These are phyloP conservation scores for Agaricus subrufescens DNA, from an alignment of 768 basidiomycete species.

Conservation along the genomic window DNA sequence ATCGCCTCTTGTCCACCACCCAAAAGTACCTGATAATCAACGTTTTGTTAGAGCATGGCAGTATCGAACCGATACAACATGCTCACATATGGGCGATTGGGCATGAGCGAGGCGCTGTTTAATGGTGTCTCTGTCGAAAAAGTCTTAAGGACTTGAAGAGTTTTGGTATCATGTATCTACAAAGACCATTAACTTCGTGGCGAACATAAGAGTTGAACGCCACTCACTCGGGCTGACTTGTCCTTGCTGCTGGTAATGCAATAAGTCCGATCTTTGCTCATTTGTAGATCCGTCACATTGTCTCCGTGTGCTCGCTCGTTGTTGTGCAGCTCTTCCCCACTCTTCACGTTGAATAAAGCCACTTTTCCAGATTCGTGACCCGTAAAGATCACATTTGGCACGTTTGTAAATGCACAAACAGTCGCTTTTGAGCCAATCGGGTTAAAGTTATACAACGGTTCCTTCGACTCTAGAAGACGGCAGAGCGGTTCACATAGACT, in stretches of 20 bases:
- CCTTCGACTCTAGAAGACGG: constrained; percentile 55
- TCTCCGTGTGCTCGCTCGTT: constrained; percentile 90
- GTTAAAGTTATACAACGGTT: constrained; percentile 76
- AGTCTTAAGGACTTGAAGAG: constrained; percentile 87
- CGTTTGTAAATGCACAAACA: constrained; percentile 86
- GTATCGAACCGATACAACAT: neutral
- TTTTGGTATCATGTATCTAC: constrained; percentile 86
- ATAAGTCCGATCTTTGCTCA: constrained; percentile 87
- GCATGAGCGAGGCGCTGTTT: constrained; percentile 88
- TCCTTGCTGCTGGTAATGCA: constrained; percentile 97
- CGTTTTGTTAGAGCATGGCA: neutral
- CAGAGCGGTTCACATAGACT: neutral
- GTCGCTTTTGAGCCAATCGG: constrained; percentile 95
- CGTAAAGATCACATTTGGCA: constrained; percentile 76
- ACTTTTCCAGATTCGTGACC: constrained; percentile 97
- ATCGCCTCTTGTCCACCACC: constrained; percentile 99
- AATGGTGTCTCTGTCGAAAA: constrained; percentile 91
- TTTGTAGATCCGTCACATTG: constrained; percentile 86
- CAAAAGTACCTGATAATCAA: constrained; percentile 61
- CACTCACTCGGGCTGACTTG: constrained; percentile 84
- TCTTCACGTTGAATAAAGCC: constrained; percentile 83
- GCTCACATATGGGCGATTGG: constrained; percentile 77
- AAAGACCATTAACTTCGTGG: neutral
- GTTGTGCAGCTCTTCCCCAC: constrained; percentile 75
- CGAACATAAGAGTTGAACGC: neutral